phyloP scores from a whole-genome alignment of 306 rosid species.

The Cucurbita pepo region DNA sequence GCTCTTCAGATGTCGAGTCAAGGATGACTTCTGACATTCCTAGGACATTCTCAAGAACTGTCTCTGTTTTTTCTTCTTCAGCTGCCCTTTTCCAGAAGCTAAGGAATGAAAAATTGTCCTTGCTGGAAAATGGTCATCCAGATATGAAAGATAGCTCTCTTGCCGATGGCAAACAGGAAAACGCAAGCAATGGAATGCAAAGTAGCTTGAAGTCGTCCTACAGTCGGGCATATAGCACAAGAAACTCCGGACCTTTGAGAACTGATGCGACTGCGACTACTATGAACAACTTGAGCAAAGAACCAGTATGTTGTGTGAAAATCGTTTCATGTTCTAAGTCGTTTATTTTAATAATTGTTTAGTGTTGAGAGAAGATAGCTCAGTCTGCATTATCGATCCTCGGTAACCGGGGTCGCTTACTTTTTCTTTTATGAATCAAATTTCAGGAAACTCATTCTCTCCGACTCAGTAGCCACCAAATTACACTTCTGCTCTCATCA shows the following conservation, averaged over 20 bases:
- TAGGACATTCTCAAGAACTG: slow-evolving; percentile 69
- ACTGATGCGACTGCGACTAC: slow-evolving; percentile 15
- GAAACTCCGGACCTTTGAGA: slow-evolving; percentile 13
- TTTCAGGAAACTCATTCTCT: slow-evolving; percentile 44
- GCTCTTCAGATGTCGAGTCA: slow-evolving; percentile 17
- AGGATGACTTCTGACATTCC: slow-evolving; percentile 39
- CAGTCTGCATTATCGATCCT: background rate
- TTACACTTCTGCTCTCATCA: slow-evolving; percentile 60
- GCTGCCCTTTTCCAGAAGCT: slow-evolving; percentile 87
- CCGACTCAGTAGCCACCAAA: slow-evolving; percentile 64
- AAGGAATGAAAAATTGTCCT: slow-evolving; percentile 38
- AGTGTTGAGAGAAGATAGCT: background rate
- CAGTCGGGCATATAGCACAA: slow-evolving; percentile 31
- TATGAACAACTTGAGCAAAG: slow-evolving; percentile 18
- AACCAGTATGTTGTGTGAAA: slow-evolving; percentile 34
- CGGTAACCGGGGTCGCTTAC: background rate
- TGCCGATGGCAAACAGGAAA: slow-evolving; percentile 23
- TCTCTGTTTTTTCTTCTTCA: slow-evolving; percentile 79
- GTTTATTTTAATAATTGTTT: background rate
- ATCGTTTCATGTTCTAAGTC: background rate
- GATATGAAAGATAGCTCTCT: slow-evolving; percentile 16
- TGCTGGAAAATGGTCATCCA: slow-evolving; percentile 26
- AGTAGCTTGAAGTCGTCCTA: slow-evolving; percentile 41
- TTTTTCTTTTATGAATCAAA: slow-evolving; percentile 6
- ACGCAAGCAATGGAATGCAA: slow-evolving; percentile 25